Conservation (phyloP, 805 yeast genomes). For the Wickerhamomyces queroliae region DNA sequence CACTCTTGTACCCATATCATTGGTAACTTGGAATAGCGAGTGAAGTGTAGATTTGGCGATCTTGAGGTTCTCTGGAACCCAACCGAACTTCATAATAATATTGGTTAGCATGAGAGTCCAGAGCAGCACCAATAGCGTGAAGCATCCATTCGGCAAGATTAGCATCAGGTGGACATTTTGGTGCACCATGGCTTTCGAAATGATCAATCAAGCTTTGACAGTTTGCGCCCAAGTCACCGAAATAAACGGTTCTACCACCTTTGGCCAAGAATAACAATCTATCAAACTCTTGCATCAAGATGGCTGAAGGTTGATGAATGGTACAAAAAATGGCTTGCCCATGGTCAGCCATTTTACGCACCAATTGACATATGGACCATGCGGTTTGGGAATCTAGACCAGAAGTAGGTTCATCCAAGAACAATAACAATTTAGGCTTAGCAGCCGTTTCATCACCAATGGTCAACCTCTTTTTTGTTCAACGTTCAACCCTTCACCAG, state of each 20-base stretch:
- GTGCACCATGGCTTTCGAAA: slow-evolving; percentile 62
- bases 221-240: slow-evolving; percentile 65
- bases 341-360: slow-evolving; percentile 52
- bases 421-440: slow-evolving; percentile 52
- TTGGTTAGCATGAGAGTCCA: slow-evolving; percentile 68
- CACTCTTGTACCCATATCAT: too few relatives aligned
- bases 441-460: slow-evolving; percentile 67
- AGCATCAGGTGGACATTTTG: slow-evolving; percentile 59
- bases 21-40: too few relatives aligned
- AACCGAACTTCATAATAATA: slow-evolving; percentile 68
- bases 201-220: slow-evolving; percentile 54
- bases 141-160: slow-evolving; percentile 94
- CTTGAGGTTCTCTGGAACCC: too few relatives aligned
- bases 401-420: slow-evolving; percentile 65
- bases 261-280: too few relatives aligned
- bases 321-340: slow-evolving; percentile 70
- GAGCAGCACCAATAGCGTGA: slow-evolving; percentile 79
- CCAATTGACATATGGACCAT: slow-evolving; percentile 57
- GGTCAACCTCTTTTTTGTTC: slow-evolving; percentile 59
- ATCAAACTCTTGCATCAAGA: too few relatives aligned
- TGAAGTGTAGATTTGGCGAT: too few relatives aligned
- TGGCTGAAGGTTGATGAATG: slow-evolving; percentile 87
- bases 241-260: slow-evolving; percentile 73
- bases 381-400: slow-evolving; percentile 68
- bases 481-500: slow-evolving; percentile 64